A percentile compares a stretch with the other conserved stretches of the same genome.
These are phyloP conservation scores for Laetiporus sulphureus DNA, from an alignment of 1,284 basidiomycete species.

Conservation along the genomic window DNA sequence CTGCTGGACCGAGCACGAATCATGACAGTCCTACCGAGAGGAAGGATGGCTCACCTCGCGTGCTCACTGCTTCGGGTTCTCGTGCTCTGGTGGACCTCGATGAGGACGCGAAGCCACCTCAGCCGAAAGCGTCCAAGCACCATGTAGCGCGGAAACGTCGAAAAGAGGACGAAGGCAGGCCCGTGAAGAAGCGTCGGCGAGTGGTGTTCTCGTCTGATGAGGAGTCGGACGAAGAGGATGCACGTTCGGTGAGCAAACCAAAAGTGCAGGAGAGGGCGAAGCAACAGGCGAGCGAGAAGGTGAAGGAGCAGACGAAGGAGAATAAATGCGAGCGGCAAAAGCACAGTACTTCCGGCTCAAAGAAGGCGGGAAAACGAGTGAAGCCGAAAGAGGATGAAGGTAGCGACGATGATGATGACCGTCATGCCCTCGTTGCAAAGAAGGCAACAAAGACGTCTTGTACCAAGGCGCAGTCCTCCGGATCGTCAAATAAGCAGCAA, in stretches of 20 bases:
- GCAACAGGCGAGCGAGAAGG: constrained; percentile 7
- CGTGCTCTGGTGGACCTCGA: too few species aligned
- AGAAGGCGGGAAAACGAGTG: constrained; percentile 10
- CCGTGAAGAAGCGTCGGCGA: constrained; percentile 11
- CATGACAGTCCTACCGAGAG: too few species aligned
- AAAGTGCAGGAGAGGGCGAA: constrained; percentile 2
- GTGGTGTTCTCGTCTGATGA: constrained; percentile 14
- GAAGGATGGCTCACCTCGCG: too few species aligned
- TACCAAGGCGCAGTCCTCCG: too few species aligned
- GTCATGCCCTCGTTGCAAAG: background rate
- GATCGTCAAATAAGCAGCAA: background rate
- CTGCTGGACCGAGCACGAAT: too few species aligned
- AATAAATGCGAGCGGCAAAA: constrained; percentile 5
- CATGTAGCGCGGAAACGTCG: background rate
- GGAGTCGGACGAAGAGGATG: constrained; percentile 10
- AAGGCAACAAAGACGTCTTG: background rate
- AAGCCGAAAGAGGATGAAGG: background rate
- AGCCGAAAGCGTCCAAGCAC: background rate
- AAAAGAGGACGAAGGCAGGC: background rate
- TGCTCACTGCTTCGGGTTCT: too few species aligned
- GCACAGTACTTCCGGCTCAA: background rate
- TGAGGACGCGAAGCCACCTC: too few species aligned
- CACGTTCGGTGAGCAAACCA: background rate
- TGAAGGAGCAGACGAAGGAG: constrained; percentile 5
- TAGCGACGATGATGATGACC: background rate